Base-by-base conservation (phyloP, 345 rosid species). In the Eucalyptus pauciflora region DNA sequence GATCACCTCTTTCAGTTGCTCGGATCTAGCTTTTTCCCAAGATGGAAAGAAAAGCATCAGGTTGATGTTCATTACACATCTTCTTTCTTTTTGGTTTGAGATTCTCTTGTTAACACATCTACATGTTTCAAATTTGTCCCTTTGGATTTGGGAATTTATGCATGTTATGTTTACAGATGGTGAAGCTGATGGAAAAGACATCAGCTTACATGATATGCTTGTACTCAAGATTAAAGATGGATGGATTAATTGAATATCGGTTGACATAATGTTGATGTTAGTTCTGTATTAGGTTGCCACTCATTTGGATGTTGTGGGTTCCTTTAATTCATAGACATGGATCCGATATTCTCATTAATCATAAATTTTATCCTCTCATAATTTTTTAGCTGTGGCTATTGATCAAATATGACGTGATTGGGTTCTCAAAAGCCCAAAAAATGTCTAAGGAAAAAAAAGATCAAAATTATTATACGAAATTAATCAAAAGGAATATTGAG, bases 21-120 rank as follows among this genome's bases (percentile, higher is more conserved):
- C 0, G 99, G 99, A 60, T 95, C 94, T 50, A 94, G 97, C 88
- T 98, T 97, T 93, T 97, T 98, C 90, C 98, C 99, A 49, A 94
- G 99, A 90, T 98, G 99, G 99, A 97, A 98, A 92, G 99, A 98
- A 93, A 98, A 98, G 88, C 99, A 98, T 93, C 99, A 97, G 97
- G 99, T 96, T 90, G 46, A 46, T 33, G 18, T n/a, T 45, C 46
- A 80, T 79, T 43, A 37, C 16, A 1, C 22, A 43, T 41, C 48
- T 17, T 37, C 49, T 49, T 41, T 49, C 31, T 31, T 37, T 79
- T 33, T 6, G 54, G 52, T 50, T 88, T 49, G 86, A 79, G 45
- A 24, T 27, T 85, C 51, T 85, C 6, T 56, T 85, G 33, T 37
- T 48, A 48, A 20, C 0, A 1, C 83, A 76, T 76, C 48, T 76